Evolutionary conservation across 129 eudicot genomes (phyloP).

Genomic region (Artemisia argyi): DNA sequence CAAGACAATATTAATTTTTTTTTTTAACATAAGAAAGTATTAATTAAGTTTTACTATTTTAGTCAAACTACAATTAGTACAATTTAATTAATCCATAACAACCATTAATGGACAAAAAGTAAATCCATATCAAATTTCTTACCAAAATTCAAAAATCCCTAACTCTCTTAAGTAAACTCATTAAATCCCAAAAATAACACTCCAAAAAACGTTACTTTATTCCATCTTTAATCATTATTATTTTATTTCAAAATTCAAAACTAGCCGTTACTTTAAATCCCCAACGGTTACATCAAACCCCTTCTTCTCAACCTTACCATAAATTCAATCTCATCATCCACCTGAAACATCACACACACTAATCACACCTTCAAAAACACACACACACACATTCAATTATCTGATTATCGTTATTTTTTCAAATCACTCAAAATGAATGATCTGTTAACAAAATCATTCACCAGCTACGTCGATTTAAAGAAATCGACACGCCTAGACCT

Average conservation of each 20-base stretch:
- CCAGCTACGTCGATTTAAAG: slow-evolving; percentile 86
- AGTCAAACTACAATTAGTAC: too few relatives aligned
- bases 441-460: slow-evolving; percentile 82
- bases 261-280: slow-evolving; percentile 25
- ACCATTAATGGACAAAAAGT: too few relatives aligned
- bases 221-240: neutral
- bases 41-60: too few relatives aligned
- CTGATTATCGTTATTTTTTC: slow-evolving; percentile 21
- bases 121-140: too few relatives aligned
- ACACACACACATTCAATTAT: slow-evolving; percentile 3
- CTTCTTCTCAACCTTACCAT: slow-evolving; percentile 3
- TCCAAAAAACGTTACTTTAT: too few relatives aligned
- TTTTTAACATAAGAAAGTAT: too few relatives aligned
- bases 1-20: too few relatives aligned
- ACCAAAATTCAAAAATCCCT: too few relatives aligned
- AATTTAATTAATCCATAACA: too few relatives aligned
- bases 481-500: slow-evolving; percentile 74
- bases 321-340: neutral
- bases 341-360: neutral
- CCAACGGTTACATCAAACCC: slow-evolving; percentile 37
- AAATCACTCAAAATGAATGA: slow-evolving; percentile 61
- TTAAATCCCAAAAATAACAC: too few relatives aligned
- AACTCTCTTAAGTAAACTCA: too few relatives aligned
- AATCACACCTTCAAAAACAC: slow-evolving; percentile 1
- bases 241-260: slow-evolving; percentile 5